Evolutionary conservation across 345 rosid species (phyloP).

Genomic region (Salix dunnii): DNA sequence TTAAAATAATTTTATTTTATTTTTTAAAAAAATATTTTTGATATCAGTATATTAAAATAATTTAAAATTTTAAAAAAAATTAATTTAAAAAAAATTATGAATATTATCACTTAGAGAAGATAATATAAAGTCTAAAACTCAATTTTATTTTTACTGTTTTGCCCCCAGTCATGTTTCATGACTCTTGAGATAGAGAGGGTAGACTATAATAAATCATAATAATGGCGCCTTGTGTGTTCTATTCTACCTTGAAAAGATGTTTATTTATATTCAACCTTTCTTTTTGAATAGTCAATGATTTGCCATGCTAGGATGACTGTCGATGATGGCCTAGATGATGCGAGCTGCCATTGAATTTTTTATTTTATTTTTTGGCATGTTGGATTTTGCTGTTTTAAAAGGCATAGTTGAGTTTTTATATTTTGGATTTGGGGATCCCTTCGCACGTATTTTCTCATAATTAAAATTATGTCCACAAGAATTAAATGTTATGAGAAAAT

Average conservation of each 20-base stretch:
- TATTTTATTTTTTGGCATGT: no score
- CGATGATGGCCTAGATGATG: no score
- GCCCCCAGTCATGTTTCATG: neutral
- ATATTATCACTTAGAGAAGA: no score
- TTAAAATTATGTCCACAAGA: neutral
- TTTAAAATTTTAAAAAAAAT: no score
- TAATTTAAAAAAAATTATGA: no score
- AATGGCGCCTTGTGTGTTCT: neutral
- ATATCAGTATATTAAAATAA: no score
- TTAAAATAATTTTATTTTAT: no score
- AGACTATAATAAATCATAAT: neutral
- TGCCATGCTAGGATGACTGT: neutral
- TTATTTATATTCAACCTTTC: neutral
- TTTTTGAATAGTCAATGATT: neutral
- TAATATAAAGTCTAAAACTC: no score
- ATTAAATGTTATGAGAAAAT: neutral
- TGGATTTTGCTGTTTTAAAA: no score
- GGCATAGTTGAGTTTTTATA: neutral
- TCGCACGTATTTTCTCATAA: neutral
- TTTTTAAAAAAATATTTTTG: no score
- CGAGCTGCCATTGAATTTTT: neutral
- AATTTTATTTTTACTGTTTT: constrained; percentile 6
- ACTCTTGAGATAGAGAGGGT: neutral
- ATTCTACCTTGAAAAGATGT: neutral
- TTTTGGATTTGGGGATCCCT: neutral